Evolutionary conservation across 192 early-diverging fungal species (phyloP).

Genomic region (Backusella parvicylindrica): DNA sequence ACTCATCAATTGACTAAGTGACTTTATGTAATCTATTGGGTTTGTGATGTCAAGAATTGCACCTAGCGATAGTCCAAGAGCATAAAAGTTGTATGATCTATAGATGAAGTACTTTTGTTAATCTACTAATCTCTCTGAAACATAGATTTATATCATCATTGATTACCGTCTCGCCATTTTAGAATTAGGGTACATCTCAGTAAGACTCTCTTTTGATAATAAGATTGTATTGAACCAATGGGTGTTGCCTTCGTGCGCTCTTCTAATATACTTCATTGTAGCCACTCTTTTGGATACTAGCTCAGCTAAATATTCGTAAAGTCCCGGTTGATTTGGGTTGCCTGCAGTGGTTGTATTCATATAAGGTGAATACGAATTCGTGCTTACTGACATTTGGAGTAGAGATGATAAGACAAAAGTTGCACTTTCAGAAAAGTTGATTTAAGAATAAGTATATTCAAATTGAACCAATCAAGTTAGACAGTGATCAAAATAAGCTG

Average conservation of each 20-base stretch:
- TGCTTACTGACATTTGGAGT: background rate
- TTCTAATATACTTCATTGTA: slow-evolving; percentile 41
- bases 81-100: slow-evolving; percentile 59
- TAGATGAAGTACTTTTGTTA: background rate
- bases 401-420: background rate
- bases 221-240: slow-evolving; percentile 49
- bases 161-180: slow-evolving; percentile 38
- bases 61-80: slow-evolving; percentile 60
- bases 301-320: slow-evolving; percentile 39
- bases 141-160: background rate
- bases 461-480: background rate
- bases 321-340: slow-evolving; percentile 9
- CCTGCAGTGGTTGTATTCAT: background rate
- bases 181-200: slow-evolving; percentile 31
- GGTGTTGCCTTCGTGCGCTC: slow-evolving; percentile 41
- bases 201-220: slow-evolving; percentile 36
- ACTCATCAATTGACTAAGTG: slow-evolving; percentile 54
- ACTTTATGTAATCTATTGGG: slow-evolving; percentile 60
- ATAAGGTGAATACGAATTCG: background rate
- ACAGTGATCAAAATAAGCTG: background rate
- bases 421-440: background rate
- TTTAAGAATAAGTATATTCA: background rate
- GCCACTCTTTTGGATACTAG: slow-evolving; percentile 44
- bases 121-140: background rate
- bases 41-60: slow-evolving; percentile 62